Percentiles rank a stretch among this genome's conserved stretches.
These are phyloP conservation scores for Lactarius quietus DNA, from an alignment of 768 basidiomycete genomes.

Conservation along the genomic window DNA sequence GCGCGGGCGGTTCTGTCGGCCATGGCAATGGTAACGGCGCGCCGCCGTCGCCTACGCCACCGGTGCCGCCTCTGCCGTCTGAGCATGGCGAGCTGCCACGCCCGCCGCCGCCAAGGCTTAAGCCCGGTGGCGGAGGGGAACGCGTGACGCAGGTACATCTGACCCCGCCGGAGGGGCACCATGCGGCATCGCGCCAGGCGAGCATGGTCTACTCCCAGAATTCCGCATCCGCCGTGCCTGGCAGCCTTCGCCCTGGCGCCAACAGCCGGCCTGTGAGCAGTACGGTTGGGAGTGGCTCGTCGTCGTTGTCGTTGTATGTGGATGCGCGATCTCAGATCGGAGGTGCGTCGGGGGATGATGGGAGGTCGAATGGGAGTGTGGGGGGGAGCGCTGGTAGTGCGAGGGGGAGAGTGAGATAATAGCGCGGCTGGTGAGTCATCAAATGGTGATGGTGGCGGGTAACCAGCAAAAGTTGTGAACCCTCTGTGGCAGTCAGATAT, in stretches of 20 bases:
- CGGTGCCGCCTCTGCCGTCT: not conserved
- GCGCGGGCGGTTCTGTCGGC: conserved; percentile 2
- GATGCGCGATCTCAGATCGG: conserved; percentile 23
- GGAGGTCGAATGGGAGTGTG: conserved; percentile 11
- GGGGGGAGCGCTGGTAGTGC: not conserved
- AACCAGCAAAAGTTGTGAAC: not conserved
- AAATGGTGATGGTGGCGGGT: not conserved
- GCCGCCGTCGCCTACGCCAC: not conserved
- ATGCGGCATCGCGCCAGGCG: conserved; percentile 19
- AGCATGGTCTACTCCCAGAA: conserved; percentile 23
- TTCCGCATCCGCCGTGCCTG: not conserved
- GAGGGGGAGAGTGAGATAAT: conserved; percentile 6
- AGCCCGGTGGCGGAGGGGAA: conserved; percentile 16
- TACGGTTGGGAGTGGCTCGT: conserved; percentile 18
- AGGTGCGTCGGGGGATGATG: conserved; percentile 10
- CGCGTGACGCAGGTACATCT: conserved; percentile 12
- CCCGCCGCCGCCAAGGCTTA: conserved; percentile 5
- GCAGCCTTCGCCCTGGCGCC: not conserved
- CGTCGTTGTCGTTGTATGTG: conserved; percentile 23
- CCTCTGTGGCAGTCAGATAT: too few species aligned
- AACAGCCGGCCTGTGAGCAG: conserved; percentile 7
- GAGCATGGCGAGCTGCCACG: conserved; percentile 18
- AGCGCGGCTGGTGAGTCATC: not conserved
- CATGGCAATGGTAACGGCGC: too few species aligned
- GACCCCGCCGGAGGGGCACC: not conserved